Evolutionary conservation across 225 moss, liverwort and hornwort species (phyloP), one percentile per base, ranked within the genome.

Genomic region (Sphagnum tenellum): DNA sequence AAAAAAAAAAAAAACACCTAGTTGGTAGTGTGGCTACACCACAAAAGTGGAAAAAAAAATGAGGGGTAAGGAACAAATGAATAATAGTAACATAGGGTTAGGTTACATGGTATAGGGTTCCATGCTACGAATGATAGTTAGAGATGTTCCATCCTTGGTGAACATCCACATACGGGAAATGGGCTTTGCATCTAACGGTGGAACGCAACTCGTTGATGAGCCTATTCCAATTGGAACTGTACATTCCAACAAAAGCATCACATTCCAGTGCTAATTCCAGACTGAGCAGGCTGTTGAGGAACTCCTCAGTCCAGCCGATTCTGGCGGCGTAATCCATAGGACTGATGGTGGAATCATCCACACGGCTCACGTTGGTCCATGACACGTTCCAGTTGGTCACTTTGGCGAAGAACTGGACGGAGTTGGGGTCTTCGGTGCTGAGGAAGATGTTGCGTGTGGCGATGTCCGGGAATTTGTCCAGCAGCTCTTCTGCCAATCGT

Each of bases 391-490:
- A 82, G 53, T 82, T 63, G 11, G 65, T 48, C 12, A 76, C 73
- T 46, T 72, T 60, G 6, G 68, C 44, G 55, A 82, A 82, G 63
- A 71, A 82, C 14, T 55, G 60, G 4, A 82, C 50, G 0, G 73
- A 67, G 0, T 79, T 78, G 8, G 76, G 82, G 13, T 82, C 82
- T 66, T 82, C 82, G 0, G 82, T 78, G 49, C 66, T 82, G 57
- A 82, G 14, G 45, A 82, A 82, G 46, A 82, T 82, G 12, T 46
- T 69, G 2, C 82, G 82, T 57, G 70, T 51, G 8, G 79, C 63
- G 9, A 58, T 47, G 3, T 63, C 51, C 2, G 78, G 70, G 52
- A 75, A 11, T 5, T 52, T 70, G 7, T 51, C 66, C n/a, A 82
- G 63, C 45, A 82, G 51, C 10, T 55, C 48, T 51, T 82, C 78